Percentiles rank a stretch among this genome's conserved stretches.
phyloP scores from a whole-genome alignment of 208 protist genomes.

The Crithidia sp. region DNA sequence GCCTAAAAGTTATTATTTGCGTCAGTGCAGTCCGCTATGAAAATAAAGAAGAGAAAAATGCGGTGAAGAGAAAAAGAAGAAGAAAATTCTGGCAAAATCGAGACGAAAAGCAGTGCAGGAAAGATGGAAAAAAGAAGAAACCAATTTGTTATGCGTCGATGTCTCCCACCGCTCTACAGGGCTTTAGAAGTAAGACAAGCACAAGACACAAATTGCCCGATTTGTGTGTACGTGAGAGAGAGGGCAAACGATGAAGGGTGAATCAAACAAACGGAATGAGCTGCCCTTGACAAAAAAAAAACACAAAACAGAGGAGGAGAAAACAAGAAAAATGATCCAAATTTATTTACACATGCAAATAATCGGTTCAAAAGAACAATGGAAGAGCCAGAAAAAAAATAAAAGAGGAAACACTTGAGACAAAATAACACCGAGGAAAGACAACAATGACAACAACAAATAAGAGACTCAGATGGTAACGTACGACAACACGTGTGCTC shows the following conservation, averaged over 20 bases:
- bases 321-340: not conserved
- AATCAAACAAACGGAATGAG: too few species aligned
- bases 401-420: not conserved
- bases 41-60: constrained; percentile 7
- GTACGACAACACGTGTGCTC: too few species aligned
- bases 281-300: not conserved
- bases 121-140: not conserved
- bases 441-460: too few species aligned
- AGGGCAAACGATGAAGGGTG: too few species aligned
- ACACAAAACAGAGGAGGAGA: not conserved
- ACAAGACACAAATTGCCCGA: not conserved
- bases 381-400: not conserved
- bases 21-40: not conserved
- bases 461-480: too few species aligned
- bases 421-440: not conserved
- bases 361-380: not conserved
- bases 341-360: too few species aligned
- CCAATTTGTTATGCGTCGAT: not conserved
- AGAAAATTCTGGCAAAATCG: not conserved
- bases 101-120: not conserved
- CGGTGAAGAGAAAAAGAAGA: constrained; percentile 8
- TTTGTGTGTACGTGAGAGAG: too few species aligned
- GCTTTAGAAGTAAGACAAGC: not conserved
- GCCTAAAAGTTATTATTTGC: too few species aligned
- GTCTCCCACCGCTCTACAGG: not conserved